Percentiles rank a stretch among this genome's conserved stretches.
These are phyloP conservation scores for Microstegium vimineum DNA, from an alignment of 176 grass and related monocot species.

Conservation along the genomic window DNA sequence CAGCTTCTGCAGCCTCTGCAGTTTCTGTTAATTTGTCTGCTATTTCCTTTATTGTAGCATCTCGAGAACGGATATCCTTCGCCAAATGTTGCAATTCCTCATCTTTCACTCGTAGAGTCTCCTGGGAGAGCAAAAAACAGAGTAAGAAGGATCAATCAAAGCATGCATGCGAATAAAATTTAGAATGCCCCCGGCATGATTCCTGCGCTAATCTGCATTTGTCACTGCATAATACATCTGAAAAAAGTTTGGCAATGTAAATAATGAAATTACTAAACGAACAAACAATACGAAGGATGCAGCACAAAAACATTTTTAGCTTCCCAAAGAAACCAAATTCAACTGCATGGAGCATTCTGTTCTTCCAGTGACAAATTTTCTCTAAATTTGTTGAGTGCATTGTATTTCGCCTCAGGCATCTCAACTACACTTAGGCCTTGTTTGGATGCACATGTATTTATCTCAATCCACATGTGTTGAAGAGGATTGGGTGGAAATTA, in stretches of 20 bases:
- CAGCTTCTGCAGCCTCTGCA: constrained; percentile 78
- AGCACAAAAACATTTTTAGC: not conserved
- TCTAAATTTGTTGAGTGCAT: constrained; percentile 14
- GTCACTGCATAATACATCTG: constrained; percentile 5
- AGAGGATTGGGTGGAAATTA: too few species aligned
- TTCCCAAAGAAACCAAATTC: constrained; percentile 4
- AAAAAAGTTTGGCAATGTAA: not conserved
- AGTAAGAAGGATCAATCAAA: not conserved
- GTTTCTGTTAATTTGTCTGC: constrained; percentile 91
- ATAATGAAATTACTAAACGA: not conserved
- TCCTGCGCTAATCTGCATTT: not conserved
- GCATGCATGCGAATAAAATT: not conserved
- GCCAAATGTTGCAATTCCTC: constrained; percentile 91
- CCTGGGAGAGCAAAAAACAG: constrained; percentile 41
- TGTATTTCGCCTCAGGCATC: constrained; percentile 1
- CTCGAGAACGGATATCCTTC: constrained; percentile 77
- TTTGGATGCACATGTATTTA: too few species aligned
- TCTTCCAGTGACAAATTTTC: not conserved
- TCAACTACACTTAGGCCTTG: constrained; percentile 3
- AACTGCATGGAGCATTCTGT: not conserved
- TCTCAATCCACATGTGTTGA: too few species aligned
- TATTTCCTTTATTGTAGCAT: constrained; percentile 83
- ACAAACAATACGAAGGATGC: not conserved
- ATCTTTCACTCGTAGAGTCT: constrained; percentile 94
- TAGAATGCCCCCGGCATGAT: not conserved